These are phyloP conservation scores for Colletotrichum sp. DNA, from an alignment of 2,329 filamentous ascomycete species.

Conservation along the genomic window DNA sequence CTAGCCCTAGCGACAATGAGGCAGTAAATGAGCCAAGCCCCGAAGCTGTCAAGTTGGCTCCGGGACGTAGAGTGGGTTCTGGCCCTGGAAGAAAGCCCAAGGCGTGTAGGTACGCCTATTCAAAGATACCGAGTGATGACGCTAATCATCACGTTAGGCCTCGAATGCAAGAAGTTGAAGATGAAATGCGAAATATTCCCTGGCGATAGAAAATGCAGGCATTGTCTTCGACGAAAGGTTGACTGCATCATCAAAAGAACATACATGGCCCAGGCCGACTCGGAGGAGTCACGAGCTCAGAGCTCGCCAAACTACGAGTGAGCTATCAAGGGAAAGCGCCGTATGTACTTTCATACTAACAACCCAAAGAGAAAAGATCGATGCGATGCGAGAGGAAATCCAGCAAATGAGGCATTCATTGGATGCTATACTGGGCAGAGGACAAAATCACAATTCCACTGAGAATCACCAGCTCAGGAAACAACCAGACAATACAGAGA, in stretches of 20 bases:
- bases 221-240: background rate
- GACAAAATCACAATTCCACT: rapidly evolving
- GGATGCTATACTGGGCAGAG: background rate
- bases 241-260: background rate
- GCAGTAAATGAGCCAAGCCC: background rate
- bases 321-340: background rate
- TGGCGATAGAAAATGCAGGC: background rate
- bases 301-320: background rate
- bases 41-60: background rate
- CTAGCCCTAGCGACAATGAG: background rate
- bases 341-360: background rate
- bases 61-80: background rate
- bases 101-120: background rate
- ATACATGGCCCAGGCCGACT: background rate
- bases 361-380: background rate
- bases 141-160: background rate
- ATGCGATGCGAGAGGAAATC: background rate
- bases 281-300: background rate
- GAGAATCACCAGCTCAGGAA: background rate
- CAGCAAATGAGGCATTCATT: background rate
- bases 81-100: background rate
- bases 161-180: background rate
- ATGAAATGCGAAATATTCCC: background rate
- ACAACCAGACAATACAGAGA: rapidly evolving
- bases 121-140: rapidly evolving